Evolutionary conservation across 768 basidiomycete genomes (phyloP), one percentile per base, ranked within the genome.

Genomic region (Pseudohyphozyma bogoriensis): DNA sequence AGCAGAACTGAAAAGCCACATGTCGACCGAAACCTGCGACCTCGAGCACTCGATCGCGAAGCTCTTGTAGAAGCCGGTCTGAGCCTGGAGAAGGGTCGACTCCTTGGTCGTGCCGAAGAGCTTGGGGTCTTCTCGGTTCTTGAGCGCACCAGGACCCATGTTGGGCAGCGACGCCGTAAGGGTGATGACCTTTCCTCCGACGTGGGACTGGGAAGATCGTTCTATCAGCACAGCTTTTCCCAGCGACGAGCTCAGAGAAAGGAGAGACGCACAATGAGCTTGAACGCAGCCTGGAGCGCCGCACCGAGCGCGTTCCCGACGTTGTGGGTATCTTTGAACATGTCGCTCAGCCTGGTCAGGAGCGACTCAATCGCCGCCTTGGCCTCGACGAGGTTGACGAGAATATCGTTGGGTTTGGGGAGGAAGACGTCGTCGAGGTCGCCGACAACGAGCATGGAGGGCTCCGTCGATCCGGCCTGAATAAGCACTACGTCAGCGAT

Each of bases 41-140:
- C 92, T 83, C 16, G 93, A 96, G 72, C 93, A 97, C 68, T 97
- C 95, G 70, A 97, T 99, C 22, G 95, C 91, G 67, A 97, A 96
- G 0, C 88, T 89, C 79, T 99, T 99, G 80, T 96, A 97, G 78
- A 93, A 99, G 5, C 86, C 82, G 22, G 85, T 86, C 0, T 87
- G 90, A n/a, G 95, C 81, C 78, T 92, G 90, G 36, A 99, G 81
- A 16, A 99, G 78, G 20, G 83, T 82, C 16, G 89, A 92, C 79
- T 99, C 95, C 81, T 97, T 99, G 40, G 87, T 76, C 13, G 95
- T 97, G 28, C 95, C 95, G 37, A 97, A 80, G 57, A 96, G 77
- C 75, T 97, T 99, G 50, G 89, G 86, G 74, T 99, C 95, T 70
- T 99, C 95, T 61, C 95, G 80, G 74, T 91, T 89, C 78, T 97